Percentiles rank a stretch among this genome's conserved stretches.
Conservation (phyloP, 139 green algal genomes). For the Dunaliella primolecta region DNA sequence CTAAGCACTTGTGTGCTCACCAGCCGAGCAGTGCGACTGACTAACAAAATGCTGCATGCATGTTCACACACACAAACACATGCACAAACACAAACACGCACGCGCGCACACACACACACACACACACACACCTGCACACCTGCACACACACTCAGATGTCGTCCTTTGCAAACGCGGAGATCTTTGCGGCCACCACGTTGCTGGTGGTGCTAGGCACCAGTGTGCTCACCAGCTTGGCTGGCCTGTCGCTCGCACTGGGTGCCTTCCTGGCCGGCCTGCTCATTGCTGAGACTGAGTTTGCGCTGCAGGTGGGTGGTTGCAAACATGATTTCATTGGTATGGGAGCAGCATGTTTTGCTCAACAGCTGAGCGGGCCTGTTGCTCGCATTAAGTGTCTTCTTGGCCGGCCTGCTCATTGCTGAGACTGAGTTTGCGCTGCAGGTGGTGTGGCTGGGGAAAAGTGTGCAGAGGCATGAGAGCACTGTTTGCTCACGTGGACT, state of each 20-base stretch:
- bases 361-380: constrained; percentile 53
- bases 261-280: constrained; percentile 97
- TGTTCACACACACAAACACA: background rate
- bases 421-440: constrained; percentile 88
- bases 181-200: constrained; percentile 91
- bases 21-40: too few relatives aligned
- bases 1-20: too few relatives aligned
- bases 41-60: too few relatives aligned
- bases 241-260: constrained; percentile 92
- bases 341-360: too few relatives aligned
- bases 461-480: too few relatives aligned
- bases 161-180: constrained; percentile 86
- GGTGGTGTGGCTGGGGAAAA: constrained; percentile 35
- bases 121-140: background rate
- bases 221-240: constrained; percentile 61
- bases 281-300: constrained; percentile 97
- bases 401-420: constrained; percentile 80
- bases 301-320: constrained; percentile 69
- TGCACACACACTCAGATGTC: constrained; percentile 53
- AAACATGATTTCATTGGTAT: background rate
- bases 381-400: constrained; percentile 79
- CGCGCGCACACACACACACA: background rate
- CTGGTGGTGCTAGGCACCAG: constrained; percentile 63
- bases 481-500: too few relatives aligned
- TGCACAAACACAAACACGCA: background rate